phyloP scores from a whole-genome alignment of 2,329 filamentous ascomycete genomes.

The Orbilia javanica region DNA sequence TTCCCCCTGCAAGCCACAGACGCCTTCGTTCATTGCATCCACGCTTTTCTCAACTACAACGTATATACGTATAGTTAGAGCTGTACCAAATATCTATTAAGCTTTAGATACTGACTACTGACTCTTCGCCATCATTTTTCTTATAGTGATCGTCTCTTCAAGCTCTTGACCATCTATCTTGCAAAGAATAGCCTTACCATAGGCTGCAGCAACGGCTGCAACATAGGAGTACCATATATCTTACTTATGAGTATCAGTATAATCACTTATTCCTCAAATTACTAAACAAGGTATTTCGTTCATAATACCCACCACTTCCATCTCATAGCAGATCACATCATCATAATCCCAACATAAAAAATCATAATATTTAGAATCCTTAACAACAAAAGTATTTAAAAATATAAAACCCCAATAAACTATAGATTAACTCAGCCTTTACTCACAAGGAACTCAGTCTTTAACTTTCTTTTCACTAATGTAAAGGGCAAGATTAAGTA shows the following conservation, averaged over 20 bases:
- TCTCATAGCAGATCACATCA: slow-evolving; percentile 15
- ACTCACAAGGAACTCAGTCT: not conserved
- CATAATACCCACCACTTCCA: slow-evolving; percentile 10
- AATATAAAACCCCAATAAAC: slow-evolving; percentile 15
- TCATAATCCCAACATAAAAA: not conserved
- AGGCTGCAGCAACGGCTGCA: slow-evolving; percentile 1
- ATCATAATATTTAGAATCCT: not conserved
- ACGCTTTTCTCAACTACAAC: too few species aligned
- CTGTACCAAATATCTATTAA: too few species aligned
- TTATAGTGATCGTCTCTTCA: not conserved
- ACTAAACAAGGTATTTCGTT: slow-evolving; percentile 12
- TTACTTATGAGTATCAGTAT: slow-evolving; percentile 8
- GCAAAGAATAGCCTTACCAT: slow-evolving; percentile 12
- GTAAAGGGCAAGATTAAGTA: too few species aligned
- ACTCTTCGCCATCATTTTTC: not conserved
- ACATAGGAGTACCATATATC: slow-evolving; percentile 10
- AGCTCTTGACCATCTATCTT: slow-evolving; percentile 2
- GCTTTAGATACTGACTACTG: too few species aligned
- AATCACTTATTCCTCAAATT: slow-evolving; percentile 7
- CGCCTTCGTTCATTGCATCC: too few species aligned
- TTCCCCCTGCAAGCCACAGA: too few species aligned
- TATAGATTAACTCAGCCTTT: not conserved
- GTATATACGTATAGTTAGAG: too few species aligned
- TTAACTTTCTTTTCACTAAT: not conserved
- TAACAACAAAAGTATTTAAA: not conserved